Percentiles rank a stretch among this genome's conserved stretches.
Evolutionary conservation across 345 rosid genomes (phyloP).

Genomic region (Iberis pinnata): DNA sequence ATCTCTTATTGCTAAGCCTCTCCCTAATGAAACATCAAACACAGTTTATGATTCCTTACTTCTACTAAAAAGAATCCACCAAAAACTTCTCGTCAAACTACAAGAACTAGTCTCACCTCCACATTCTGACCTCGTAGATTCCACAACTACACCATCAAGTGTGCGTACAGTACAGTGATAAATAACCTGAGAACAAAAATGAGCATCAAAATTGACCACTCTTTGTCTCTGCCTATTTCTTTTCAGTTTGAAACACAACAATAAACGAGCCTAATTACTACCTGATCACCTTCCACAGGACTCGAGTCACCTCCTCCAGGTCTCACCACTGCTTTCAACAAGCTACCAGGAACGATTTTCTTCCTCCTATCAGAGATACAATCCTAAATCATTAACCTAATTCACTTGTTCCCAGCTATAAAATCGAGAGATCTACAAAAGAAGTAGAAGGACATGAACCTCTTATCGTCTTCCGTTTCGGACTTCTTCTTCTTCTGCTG

Average conservation of each 20-base stretch:
- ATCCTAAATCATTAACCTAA: not conserved
- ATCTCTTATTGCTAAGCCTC: conserved; percentile 62
- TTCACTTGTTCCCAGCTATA: not conserved
- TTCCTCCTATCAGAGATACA: conserved; percentile 48
- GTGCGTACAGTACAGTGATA: conserved; percentile 89
- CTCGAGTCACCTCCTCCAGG: conserved; percentile 80
- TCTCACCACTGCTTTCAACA: conserved; percentile 84
- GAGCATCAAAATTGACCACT: not conserved
- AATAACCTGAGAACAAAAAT: conserved; percentile 41
- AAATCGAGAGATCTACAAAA: not conserved
- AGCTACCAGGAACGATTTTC: conserved; percentile 80
- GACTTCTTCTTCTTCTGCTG: conserved; percentile 34
- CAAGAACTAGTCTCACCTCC: conserved; percentile 52
- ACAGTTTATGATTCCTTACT: conserved; percentile 1
- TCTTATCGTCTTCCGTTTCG: conserved; percentile 32
- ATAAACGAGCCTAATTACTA: too few species aligned
- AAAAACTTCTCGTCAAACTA: not conserved
- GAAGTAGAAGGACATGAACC: conserved; percentile 8
- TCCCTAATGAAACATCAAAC: conserved; percentile 43
- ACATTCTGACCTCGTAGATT: conserved; percentile 62
- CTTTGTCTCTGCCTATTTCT: not conserved
- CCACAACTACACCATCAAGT: conserved; percentile 68
- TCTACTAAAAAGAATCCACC: not conserved
- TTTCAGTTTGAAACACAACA: too few species aligned
- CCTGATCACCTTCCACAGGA: conserved; percentile 96